Percentiles rank a stretch among this genome's conserved stretches.
Evolutionary conservation across 1,284 basidiomycete species (phyloP).

Genomic region (Caloboletus inedulis): DNA sequence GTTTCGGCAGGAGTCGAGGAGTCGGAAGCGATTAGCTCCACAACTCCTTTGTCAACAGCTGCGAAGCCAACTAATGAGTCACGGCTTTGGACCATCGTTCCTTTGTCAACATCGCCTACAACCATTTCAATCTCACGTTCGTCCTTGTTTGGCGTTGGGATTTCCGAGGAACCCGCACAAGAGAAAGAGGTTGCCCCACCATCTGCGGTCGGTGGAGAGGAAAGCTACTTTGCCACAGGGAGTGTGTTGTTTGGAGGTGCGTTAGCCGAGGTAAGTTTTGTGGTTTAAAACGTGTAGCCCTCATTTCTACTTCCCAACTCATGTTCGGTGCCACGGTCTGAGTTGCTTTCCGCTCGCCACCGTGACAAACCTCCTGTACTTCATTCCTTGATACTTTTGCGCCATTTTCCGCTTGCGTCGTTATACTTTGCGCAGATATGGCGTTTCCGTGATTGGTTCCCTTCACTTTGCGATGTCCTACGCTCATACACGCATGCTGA

Average conservation of each 20-base stretch:
- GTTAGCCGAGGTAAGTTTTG: slow-evolving; percentile 17
- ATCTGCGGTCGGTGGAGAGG: background rate
- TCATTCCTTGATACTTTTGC: background rate
- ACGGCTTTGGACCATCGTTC: slow-evolving; percentile 20
- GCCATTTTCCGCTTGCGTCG: background rate
- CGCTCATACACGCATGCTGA: slow-evolving; percentile 5
- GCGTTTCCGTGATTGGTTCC: slow-evolving; percentile 14
- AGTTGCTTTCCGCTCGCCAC: background rate
- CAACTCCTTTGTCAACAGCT: background rate
- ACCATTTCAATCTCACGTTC: slow-evolving; percentile 15
- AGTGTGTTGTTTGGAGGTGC: slow-evolving; percentile 21
- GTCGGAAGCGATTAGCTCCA: background rate
- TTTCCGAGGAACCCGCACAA: background rate
- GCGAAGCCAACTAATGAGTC: slow-evolving; percentile 16
- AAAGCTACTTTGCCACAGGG: slow-evolving; percentile 2
- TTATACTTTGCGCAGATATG: slow-evolving; percentile 11
- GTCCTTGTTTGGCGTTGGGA: slow-evolving; percentile 16
- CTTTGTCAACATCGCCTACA: slow-evolving; percentile 4
- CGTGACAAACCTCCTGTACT: background rate
- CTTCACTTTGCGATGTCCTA: slow-evolving; percentile 1
- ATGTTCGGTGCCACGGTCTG: background rate
- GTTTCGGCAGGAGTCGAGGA: background rate
- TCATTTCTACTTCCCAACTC: background rate
- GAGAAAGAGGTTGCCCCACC: background rate
- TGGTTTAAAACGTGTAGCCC: slow-evolving; percentile 11